Evolutionary conservation across 2,329 filamentous ascomycete species (phyloP).

Genomic region (Neofusicoccum parvum): DNA sequence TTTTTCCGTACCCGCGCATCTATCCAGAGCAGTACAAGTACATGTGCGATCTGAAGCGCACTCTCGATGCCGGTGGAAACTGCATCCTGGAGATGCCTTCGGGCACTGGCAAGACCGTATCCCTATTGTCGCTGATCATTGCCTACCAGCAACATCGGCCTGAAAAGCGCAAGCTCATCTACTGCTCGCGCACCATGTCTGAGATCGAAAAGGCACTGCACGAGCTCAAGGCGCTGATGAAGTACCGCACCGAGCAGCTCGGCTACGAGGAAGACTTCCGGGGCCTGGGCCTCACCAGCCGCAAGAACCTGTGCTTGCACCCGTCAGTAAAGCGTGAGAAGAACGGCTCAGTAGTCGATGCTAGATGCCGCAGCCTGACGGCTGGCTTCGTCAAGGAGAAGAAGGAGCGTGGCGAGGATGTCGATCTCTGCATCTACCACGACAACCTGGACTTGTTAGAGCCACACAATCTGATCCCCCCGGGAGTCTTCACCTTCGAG

Average conservation of each 20-base stretch:
- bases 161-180: slow-evolving; percentile 93
- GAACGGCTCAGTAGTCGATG: slow-evolving; percentile 90
- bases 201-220: slow-evolving; percentile 97
- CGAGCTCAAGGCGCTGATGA: slow-evolving; percentile 91
- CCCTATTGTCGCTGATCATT: slow-evolving; percentile 89
- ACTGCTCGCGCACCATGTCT: slow-evolving; percentile 99
- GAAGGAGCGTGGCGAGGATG: slow-evolving; percentile 91
- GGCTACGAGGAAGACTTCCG: slow-evolving; percentile 91
- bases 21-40: slow-evolving; percentile 66
- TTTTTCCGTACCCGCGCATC: slow-evolving; percentile 75
- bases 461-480: slow-evolving; percentile 89
- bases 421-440: slow-evolving; percentile 93
- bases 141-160: slow-evolving; percentile 95
- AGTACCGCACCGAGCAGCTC: slow-evolving; percentile 87
- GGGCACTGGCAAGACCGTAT: slow-evolving; percentile 96
- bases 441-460: slow-evolving; percentile 97
- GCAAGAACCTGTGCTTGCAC: slow-evolving; percentile 96
- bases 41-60: slow-evolving; percentile 85
- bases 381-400: slow-evolving; percentile 98
- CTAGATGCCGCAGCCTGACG: slow-evolving; percentile 91
- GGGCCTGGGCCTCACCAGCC: slow-evolving; percentile 87
- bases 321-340: slow-evolving; percentile 96
- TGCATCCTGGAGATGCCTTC: slow-evolving; percentile 99
- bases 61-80: slow-evolving; percentile 90
- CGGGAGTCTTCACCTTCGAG: slow-evolving; percentile 95